phyloP scores from a whole-genome alignment of 768 basidiomycete genomes.

The Russula lepida region DNA sequence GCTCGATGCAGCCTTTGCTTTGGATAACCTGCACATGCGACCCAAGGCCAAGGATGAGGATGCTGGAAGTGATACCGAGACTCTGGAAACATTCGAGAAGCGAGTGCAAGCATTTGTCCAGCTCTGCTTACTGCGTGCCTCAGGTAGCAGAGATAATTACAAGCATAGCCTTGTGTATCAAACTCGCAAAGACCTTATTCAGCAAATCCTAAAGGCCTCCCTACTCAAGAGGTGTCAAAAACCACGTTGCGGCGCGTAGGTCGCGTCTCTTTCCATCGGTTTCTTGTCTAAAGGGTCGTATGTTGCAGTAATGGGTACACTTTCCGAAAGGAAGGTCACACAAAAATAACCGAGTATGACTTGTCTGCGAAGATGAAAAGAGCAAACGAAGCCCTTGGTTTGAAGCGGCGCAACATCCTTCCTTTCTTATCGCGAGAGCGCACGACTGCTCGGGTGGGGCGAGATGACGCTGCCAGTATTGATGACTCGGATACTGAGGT shows the following conservation, averaged over 20 bases:
- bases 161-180: conserved; percentile 87
- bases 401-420: conserved; percentile 74
- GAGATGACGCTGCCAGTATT: background rate
- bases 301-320: conserved; percentile 62
- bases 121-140: conserved; percentile 36
- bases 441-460: background rate
- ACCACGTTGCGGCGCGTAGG: conserved; percentile 71
- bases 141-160: conserved; percentile 68
- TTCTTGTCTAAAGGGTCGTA: background rate
- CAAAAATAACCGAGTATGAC: conserved; percentile 92
- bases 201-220: conserved; percentile 67
- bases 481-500: conserved; percentile 43
- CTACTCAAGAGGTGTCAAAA: conserved; percentile 71
- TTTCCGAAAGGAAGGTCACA: conserved; percentile 88
- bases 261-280: conserved; percentile 19
- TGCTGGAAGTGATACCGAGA: conserved; percentile 38
- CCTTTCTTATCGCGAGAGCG: conserved; percentile 33
- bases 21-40: conserved; percentile 58
- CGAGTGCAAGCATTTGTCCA: conserved; percentile 61
- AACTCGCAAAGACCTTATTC: conserved; percentile 71
- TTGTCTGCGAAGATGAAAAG: conserved; percentile 72
- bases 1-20: conserved; percentile 64
- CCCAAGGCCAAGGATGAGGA: conserved; percentile 28
- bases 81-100: conserved; percentile 48
- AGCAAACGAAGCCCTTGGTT: conserved; percentile 39